phyloP scores from a whole-genome alignment of 1,284 basidiomycete species.

The Ceratobasidium sp. region DNA sequence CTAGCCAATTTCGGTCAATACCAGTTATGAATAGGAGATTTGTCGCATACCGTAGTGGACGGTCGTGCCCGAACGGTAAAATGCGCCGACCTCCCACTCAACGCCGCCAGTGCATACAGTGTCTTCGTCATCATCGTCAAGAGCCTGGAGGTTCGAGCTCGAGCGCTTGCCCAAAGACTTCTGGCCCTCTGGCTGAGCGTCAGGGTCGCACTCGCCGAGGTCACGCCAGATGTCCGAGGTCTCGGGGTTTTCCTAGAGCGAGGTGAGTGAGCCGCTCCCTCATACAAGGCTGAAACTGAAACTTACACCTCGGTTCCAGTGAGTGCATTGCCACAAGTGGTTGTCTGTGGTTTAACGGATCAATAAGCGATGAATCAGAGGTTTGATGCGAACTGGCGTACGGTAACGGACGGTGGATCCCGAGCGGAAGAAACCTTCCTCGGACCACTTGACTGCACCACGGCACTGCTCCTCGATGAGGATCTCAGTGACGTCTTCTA shows the following conservation, averaged over 20 bases:
- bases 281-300: neutral
- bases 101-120: neutral
- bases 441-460: neutral
- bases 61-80: neutral
- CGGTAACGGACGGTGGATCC: slow-evolving; percentile 26
- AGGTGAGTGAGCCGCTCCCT: neutral
- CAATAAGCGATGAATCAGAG: neutral
- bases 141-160: neutral
- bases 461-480: slow-evolving; percentile 25
- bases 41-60: slow-evolving; percentile 6
- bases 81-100: neutral
- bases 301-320: slow-evolving; percentile 32
- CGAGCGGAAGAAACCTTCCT: slow-evolving; percentile 28
- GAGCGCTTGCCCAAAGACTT: slow-evolving; percentile 18
- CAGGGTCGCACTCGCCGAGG: slow-evolving; percentile 34
- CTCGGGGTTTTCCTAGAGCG: slow-evolving; percentile 25
- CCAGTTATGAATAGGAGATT: neutral
- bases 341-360: neutral
- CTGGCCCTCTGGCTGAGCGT: neutral
- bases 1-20: neutral
- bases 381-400: neutral
- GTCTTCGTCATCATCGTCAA: slow-evolving; percentile 7
- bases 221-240: slow-evolving; percentile 13
- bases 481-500: slow-evolving; percentile 4
- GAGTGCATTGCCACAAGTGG: slow-evolving; percentile 38